phyloP scores from a whole-genome alignment of 129 eudicot genomes.

The Artemisia argyi region DNA sequence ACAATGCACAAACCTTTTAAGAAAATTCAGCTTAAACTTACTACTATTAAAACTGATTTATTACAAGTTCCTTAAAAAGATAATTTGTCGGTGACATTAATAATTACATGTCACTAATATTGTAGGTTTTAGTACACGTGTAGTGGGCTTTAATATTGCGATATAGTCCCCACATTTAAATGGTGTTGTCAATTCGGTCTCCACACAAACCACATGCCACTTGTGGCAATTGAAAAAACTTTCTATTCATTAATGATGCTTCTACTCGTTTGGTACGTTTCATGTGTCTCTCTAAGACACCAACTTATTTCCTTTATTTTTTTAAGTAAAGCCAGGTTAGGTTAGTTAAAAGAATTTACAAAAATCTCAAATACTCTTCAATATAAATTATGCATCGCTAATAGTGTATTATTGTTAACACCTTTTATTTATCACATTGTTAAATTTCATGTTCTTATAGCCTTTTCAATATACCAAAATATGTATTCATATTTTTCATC shows the following conservation, averaged over 20 bases:
- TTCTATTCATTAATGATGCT: not conserved
- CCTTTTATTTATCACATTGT: too few species aligned
- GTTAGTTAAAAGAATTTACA: too few species aligned
- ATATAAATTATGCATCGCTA: too few species aligned
- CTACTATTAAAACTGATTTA: too few species aligned
- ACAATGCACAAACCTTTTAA: too few species aligned
- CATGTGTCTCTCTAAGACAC: not conserved
- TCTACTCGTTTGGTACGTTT: not conserved
- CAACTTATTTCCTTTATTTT: not conserved
- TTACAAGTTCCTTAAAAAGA: not conserved
- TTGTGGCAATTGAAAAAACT: not conserved
- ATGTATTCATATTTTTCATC: too few species aligned
- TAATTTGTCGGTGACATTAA: constrained; percentile 21
- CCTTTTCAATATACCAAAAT: too few species aligned
- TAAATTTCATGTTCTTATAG: too few species aligned
- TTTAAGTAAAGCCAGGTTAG: too few species aligned
- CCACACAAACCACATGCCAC: not conserved
- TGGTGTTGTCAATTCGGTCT: constrained; percentile 5
- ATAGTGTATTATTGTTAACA: too few species aligned
- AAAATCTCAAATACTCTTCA: too few species aligned
- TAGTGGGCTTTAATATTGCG: not conserved
- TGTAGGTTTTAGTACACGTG: constrained; percentile 18
- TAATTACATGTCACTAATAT: not conserved
- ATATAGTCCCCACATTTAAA: not conserved
- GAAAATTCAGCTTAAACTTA: too few species aligned